These are phyloP conservation scores for Rubus parviflorus DNA, from an alignment of 306 rosid genomes.

Conservation along the genomic window DNA sequence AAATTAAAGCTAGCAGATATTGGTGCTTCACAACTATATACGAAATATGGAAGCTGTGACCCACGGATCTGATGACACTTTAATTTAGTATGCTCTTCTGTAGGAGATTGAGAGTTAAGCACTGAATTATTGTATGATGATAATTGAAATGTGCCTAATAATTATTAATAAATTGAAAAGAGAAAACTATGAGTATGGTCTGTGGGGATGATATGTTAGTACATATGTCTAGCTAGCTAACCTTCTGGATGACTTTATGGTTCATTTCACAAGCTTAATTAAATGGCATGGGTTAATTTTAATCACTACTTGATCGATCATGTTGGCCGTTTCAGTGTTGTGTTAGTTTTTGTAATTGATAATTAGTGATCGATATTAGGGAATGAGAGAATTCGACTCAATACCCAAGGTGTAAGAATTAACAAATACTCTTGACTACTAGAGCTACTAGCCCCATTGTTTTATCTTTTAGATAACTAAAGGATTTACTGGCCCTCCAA, in stretches of 20 bases:
- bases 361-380: neutral
- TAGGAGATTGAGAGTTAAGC: neutral
- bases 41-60: slow-evolving; percentile 37
- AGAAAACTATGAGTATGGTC: neutral
- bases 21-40: slow-evolving; percentile 44
- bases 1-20: slow-evolving; percentile 36
- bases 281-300: neutral
- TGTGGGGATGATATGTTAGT: neutral
- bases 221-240: neutral
- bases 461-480: too few species aligned
- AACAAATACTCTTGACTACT: too few species aligned
- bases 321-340: neutral
- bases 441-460: too few species aligned
- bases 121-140: slow-evolving; percentile 5
- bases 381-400: too few species aligned
- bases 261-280: neutral
- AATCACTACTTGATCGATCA: neutral
- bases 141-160: slow-evolving; percentile 7
- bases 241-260: neutral
- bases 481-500: too few species aligned
- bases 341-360: too few species aligned
- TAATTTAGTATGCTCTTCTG: neutral
- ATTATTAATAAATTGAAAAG: neutral
- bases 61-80: slow-evolving; percentile 28
- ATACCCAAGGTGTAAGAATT: too few species aligned